A percentile compares a stretch with the other conserved stretches of the same genome.
These are phyloP conservation scores for Urtica urens DNA, from an alignment of 306 rosid species.

Conservation along the genomic window DNA sequence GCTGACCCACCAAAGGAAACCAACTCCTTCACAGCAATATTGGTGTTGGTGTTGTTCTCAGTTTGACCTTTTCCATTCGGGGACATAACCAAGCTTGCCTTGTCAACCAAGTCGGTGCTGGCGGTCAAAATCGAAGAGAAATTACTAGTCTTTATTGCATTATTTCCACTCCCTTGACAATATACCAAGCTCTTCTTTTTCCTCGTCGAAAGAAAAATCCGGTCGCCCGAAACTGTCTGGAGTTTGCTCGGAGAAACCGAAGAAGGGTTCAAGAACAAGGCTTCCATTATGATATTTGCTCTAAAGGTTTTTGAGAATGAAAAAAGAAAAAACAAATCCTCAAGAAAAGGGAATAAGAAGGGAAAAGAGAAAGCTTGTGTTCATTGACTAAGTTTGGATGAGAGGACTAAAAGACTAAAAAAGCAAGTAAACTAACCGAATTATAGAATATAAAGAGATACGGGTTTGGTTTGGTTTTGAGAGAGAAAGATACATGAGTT, in stretches of 20 bases:
- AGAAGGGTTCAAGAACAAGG: slow-evolving; percentile 39
- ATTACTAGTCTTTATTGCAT: slow-evolving; percentile 35
- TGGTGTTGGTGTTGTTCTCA: slow-evolving; percentile 10
- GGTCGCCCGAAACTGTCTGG: slow-evolving; percentile 11
- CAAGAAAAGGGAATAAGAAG: slow-evolving; percentile 7
- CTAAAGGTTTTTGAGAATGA: no score
- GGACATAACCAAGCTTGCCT: slow-evolving; percentile 56
- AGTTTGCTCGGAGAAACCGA: slow-evolving; percentile 25
- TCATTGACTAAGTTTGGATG: slow-evolving; percentile 23
- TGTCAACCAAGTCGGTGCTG: slow-evolving; percentile 38
- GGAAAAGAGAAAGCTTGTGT: not conserved
- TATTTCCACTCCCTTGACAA: slow-evolving; percentile 52
- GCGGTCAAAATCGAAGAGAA: slow-evolving; percentile 35
- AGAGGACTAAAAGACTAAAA: slow-evolving; percentile 29
- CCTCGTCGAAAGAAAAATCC: slow-evolving; percentile 24
- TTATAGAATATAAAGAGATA: slow-evolving; percentile 20
- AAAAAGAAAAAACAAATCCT: not conserved
- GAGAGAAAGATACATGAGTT: slow-evolving; percentile 9
- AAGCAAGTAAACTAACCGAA: slow-evolving; percentile 53
- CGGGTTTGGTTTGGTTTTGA: slow-evolving; percentile 23
- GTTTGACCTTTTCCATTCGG: slow-evolving; percentile 33
- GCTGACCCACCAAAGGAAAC: slow-evolving; percentile 39
- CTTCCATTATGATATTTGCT: slow-evolving; percentile 57
- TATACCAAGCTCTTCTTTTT: slow-evolving; percentile 24
- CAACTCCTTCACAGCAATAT: slow-evolving; percentile 46